These are phyloP conservation scores for Chaetomium olivaceum DNA, from an alignment of 2,329 filamentous ascomycete genomes.

Conservation along the genomic window DNA sequence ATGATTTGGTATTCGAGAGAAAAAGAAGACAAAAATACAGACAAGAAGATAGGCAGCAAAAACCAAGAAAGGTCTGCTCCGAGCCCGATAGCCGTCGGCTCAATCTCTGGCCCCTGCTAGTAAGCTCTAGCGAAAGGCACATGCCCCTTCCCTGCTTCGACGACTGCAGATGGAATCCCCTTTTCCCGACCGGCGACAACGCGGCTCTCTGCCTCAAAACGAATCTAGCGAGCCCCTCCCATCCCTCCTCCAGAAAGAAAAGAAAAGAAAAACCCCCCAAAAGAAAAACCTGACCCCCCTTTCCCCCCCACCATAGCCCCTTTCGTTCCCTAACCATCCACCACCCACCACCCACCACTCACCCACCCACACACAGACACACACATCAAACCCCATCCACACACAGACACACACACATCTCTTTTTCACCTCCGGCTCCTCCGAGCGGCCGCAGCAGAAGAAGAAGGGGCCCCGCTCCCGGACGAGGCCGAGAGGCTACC, in stretches of 20 bases:
- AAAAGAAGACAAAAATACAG: not conserved
- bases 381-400: not conserved
- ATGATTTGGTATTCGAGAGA: not conserved
- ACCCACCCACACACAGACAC: not conserved
- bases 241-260: not conserved
- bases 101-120: not conserved
- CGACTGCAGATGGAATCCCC: not conserved
- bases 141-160: not conserved
- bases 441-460: not conserved
- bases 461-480: not conserved
- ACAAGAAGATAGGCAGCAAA: slow-evolving; percentile 3
- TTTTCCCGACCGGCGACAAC: not conserved
- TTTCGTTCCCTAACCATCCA: no score
- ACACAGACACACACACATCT: not conserved
- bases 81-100: not conserved
- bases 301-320: no score
- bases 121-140: not conserved
- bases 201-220: not conserved
- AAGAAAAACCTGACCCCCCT: not conserved
- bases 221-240: not conserved
- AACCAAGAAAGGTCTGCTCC: not conserved
- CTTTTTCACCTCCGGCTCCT: not conserved
- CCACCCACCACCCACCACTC: not conserved
- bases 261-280: not conserved
- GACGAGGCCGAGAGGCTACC: not conserved